These are phyloP conservation scores for Porcisia hertigi DNA, from an alignment of 208 protist species.

Conservation along the genomic window DNA sequence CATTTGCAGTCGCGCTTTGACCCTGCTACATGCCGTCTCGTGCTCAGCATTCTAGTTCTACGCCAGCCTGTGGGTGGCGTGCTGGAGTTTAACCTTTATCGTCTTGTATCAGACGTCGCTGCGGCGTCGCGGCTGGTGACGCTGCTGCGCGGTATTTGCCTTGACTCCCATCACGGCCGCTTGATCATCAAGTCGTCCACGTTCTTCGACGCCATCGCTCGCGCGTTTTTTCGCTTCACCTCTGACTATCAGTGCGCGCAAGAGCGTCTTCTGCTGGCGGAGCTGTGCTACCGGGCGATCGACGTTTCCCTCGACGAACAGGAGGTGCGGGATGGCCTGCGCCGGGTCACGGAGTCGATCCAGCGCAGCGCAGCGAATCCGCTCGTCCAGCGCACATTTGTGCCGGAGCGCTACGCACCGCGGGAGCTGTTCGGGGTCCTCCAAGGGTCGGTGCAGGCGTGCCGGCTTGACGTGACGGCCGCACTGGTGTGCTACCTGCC, in stretches of 20 bases:
- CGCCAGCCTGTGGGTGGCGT: constrained; percentile 59
- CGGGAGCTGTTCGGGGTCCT: constrained; percentile 71
- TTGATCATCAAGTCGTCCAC: constrained; percentile 48
- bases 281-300: constrained; percentile 66
- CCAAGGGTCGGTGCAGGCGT: constrained; percentile 53
- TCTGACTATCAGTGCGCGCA: constrained; percentile 50
- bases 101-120: constrained; percentile 75
- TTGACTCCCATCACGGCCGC: constrained; percentile 41
- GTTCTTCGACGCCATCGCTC: constrained; percentile 58
- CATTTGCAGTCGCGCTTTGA: constrained; percentile 64
- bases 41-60: constrained; percentile 72
- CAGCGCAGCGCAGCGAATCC: constrained; percentile 29
- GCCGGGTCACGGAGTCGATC: constrained; percentile 47
- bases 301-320: constrained; percentile 23
- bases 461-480: constrained; percentile 51
- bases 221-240: constrained; percentile 41
- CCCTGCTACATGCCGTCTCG: constrained; percentile 39
- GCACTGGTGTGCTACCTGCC: constrained; percentile 60
- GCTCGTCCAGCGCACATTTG: constrained; percentile 37
- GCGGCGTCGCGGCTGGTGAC: constrained; percentile 71
- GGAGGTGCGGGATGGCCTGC: constrained; percentile 37
- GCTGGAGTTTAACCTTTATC: constrained; percentile 82
- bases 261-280: constrained; percentile 55
- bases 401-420: constrained; percentile 51
- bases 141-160: constrained; percentile 69